Evolutionary conservation across 306 rosid species (phyloP).

Genomic region (Cicer pinnatifidum): DNA sequence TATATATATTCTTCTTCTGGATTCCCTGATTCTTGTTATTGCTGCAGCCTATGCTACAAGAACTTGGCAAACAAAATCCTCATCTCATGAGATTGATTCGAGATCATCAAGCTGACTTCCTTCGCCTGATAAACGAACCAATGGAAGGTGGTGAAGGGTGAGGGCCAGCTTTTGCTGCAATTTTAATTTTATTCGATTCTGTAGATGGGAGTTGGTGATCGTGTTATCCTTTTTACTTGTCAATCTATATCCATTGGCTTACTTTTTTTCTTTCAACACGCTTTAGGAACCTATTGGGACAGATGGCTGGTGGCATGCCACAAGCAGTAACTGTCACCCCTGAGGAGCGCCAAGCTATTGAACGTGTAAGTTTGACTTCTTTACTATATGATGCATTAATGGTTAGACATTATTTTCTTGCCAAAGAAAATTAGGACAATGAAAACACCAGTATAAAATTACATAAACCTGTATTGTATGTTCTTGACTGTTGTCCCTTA

Average conservation of each 20-base stretch:
- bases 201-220: neutral
- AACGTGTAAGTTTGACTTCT: slow-evolving; percentile 71
- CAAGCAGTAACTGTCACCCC: slow-evolving; percentile 82
- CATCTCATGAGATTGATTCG: slow-evolving; percentile 85
- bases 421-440: neutral
- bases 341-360: slow-evolving; percentile 90
- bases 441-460: neutral
- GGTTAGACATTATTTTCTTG: neutral
- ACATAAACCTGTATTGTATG: neutral
- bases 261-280: slow-evolving; percentile 36
- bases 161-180: slow-evolving; percentile 31
- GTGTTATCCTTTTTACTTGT: neutral
- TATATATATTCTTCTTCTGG: neutral
- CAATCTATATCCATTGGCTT: slow-evolving; percentile 33
- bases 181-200: neutral
- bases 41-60: slow-evolving; percentile 96
- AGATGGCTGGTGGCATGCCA: slow-evolving; percentile 66
- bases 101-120: slow-evolving; percentile 89
- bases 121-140: slow-evolving; percentile 88
- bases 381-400: neutral
- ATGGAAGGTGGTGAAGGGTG: slow-evolving; percentile 91
- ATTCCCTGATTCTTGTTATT: slow-evolving; percentile 40
- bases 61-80: slow-evolving; percentile 96
- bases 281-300: slow-evolving; percentile 70
- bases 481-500: slow-evolving; percentile 1